Base-by-base conservation (phyloP, 768 basidiomycete species). In the Kwoniella heveanensis region DNA sequence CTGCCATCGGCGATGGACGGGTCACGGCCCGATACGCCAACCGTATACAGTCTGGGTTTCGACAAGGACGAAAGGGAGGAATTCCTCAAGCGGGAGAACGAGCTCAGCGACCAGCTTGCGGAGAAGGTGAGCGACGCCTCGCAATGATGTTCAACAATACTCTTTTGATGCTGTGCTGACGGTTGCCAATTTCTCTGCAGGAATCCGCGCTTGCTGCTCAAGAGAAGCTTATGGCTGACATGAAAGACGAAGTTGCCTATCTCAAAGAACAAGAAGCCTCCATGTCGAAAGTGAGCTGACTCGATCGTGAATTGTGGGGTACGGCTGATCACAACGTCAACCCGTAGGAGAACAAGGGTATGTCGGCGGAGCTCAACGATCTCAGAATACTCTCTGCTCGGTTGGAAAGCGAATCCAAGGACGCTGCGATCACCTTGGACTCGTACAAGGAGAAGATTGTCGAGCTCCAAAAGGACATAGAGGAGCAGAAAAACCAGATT, bases 41-140 rank as follows among this genome's bases (percentile, higher is more conserved):
- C 90, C 7, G 89, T 89, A 46, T 84, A 62, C 39, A 62, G 46
- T n/a, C 47, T 56, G 7, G 57, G 90, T 57, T 88, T 98, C 69
- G 94, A 96, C 68, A 92, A 93, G 83, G 96, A 98, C 73, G 96
- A 99, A 82, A 83, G 94, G 62, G 96, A 99, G 69, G 96, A 98
- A 56, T 99, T 98, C 85, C 81, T 99, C 80, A 88, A 87, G 77
- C 82, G 96, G 65, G 96, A 99, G 85, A 98, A 98, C 71, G 96
- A 99, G 80, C 84, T 99, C 59, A 94, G 88, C 65, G 96, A 99
- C 80, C 84, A 87, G 69, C 83, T 99, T 48, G 91, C 91, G 2
- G 95, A 97, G 83, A 91, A 82, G 76, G 82, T 81, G 49, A 49
- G 81, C 62, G n/a, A n/a, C n/a, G n/a, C n/a, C n/a, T n/a, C n/a